Base-by-base conservation (phyloP, 345 rosid species). In the Citrus trifoliata region DNA sequence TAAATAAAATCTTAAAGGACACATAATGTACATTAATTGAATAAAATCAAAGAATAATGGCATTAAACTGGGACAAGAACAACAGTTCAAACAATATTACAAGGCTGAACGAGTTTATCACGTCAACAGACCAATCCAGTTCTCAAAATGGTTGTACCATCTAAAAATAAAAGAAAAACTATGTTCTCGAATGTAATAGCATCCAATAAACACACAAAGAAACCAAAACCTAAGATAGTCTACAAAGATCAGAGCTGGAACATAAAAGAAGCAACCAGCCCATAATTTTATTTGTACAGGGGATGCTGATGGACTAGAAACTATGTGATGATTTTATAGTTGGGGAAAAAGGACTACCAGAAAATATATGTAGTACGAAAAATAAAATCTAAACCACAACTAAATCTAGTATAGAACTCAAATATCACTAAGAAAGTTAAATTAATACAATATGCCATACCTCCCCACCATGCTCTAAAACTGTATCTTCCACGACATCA, bases 391-490 rank as follows among this genome's bases (percentile, higher is more conserved):
- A 16, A 12, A 7, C 7, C 53, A 51, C 19, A 18, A 22, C n/a
- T 22, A 3, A 46, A 80, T 51, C 24, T 70, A 28, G 21, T 18
- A 75, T 75, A 37, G 53, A 30, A 71, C 32, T 42, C 14, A 55
- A 81, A 58, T 10, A 38, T 68, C 24, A 42, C 28, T 10, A 65
- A 37, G 25, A 10, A 46, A 65, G 51, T 35, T 7, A 68, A 71
- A 63, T 51, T 66, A 35, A 79, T 10, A 13, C 9, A 58, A 25
- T n/a, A 28, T 33, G 35, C 55, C 84, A 75, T 86, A 95, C 98
- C 93, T 93, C 98, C 67, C 97, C 98, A 74, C 99, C 98, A 70
- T 93, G 90, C 85, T 91, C 98, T 77, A 94, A 83, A 56, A 94
- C 98, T 46, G 94, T 91, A 70, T 93, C 99, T 86, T 92, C 94